Base-by-base conservation (phyloP, 2,329 filamentous ascomycete genomes). In the Ceratocystis cacaofunesta region DNA sequence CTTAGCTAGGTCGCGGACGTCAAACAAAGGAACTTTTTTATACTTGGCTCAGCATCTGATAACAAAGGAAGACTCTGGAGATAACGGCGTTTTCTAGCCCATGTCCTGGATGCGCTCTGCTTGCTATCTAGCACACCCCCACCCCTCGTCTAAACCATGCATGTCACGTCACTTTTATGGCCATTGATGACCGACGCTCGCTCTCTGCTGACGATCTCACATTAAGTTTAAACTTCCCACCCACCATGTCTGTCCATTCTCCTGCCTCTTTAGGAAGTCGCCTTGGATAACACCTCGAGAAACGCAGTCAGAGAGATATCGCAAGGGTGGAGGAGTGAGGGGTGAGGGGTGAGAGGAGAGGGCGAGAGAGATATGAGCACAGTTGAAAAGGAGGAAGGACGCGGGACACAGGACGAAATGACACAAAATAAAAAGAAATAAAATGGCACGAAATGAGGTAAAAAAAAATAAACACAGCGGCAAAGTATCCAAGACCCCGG, bases 211-310 rank as follows among this genome's bases (percentile, higher is more conserved):
- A 25, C 48, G 48, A 52, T 52, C 22, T 52, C 22, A 52, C 48
- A 52, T 52, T 28, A 52, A 52, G 19, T 52, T 52, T 52, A 52
- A 52, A 52, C 48, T 52, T 52, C 22, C 19, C 5, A 25, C 19
- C 22, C 15, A 25, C 48, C 22, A 52, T 5, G 48, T 10, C 15
- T 15, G 3, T 57, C 48, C 55, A 52, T 58, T 57, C 66, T 67
- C 66, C 66, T 67, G 60, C 66, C 66, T 60, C 62, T 67, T 60
- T 63, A 28, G 66, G 66, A 61, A 65, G 50, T 60, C 32, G 43
- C 17, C 28, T 36, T 19, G 48, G n/a, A 44, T 32, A 36, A n/a
- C 36, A 19, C 15, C 48, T 5, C 25, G 48, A 50, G 25, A 63
- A 30, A 19, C 36, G 19, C 10, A 41, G 43, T 28, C 55, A 48